Base-by-base conservation (phyloP, 805 yeast genomes). In the Candida montana region DNA sequence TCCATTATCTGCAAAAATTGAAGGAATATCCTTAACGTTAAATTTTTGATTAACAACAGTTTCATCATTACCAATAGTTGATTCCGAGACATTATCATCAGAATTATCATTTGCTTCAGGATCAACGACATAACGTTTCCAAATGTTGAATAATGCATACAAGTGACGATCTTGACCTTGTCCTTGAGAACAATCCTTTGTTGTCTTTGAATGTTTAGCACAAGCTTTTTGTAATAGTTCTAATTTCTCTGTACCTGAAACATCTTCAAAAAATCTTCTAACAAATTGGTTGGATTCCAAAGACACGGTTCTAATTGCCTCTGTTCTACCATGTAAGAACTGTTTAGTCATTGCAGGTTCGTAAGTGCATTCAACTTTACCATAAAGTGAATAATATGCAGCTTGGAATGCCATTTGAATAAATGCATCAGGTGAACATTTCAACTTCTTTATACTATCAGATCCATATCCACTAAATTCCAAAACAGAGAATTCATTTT, bases 271-370 rank as follows among this genome's bases (percentile, higher is more conserved):
- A 58, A 89, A 83, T 49, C 86, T 83, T 42, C 95, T 77, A 15
- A 87, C 95, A 65, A 88, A 89, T 35, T 75, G 69, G 55, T 84
- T 84, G 1, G 93, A 82, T 57, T 87, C 87, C 52, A 76, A 70
- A 7, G 91, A 79, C 5, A 89, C 96, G 0, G 95, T 75, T 54
- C 96, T 72, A 42, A 89, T 79, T 4, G 96, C 95, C 62, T 89
- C 97, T 1, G 97, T 89, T 60, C 97, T 75, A 10, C 96, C 97
- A 58, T 89, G 95, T 48, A 82, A 72, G 59, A 81, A 89, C 45
- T 69, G 69, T 61, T 89, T 89, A 4, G 96, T 90, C 97, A 89
- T 89, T 8, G 96, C 96, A 2, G 97, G 97, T 64, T 89, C 97
- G 60, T 89, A 89, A 6, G 95, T 87, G 49, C 95, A 85, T 62